These are phyloP conservation scores for Blastocystis sp. DNA, from an alignment of 352 stramenopile species.

Conservation along the genomic window DNA sequence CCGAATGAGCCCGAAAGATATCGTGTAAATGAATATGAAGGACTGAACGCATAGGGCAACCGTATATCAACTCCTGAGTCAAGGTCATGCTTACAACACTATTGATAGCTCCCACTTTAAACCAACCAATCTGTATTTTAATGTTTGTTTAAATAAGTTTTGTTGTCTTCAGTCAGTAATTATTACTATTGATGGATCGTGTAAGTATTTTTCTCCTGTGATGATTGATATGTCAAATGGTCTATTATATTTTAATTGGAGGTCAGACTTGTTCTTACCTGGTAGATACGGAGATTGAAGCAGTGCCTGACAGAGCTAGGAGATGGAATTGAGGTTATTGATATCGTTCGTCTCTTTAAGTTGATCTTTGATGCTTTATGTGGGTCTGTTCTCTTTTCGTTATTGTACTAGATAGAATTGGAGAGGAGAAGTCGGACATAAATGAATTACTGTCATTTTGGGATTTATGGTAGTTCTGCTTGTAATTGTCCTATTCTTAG, in stretches of 20 bases:
- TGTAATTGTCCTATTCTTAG: not conserved
- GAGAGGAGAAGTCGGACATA: not conserved
- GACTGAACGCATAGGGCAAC: not conserved
- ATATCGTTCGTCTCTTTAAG: not conserved
- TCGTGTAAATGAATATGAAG: not conserved
- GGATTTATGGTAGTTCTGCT: conserved; percentile 1
- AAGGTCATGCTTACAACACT: conserved; percentile 43
- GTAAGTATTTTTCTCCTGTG: not conserved
- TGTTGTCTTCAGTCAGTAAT: not conserved
- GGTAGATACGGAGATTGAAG: conserved; percentile 28
- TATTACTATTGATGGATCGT: not conserved
- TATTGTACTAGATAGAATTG: not conserved
- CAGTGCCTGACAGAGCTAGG: not conserved
- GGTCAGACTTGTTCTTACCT: not conserved
- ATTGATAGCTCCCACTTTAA: conserved; percentile 49
- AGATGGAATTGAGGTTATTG: not conserved
- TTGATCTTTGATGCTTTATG: not conserved
- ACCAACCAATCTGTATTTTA: conserved; percentile 29
- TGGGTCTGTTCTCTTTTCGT: not conserved
- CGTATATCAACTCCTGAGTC: conserved; percentile 27
- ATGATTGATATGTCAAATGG: not conserved
- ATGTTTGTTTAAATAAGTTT: not conserved
- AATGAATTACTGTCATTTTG: not conserved
- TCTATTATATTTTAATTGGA: not conserved
- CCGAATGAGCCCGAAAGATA: not conserved